phyloP scores from a whole-genome alignment of 2,329 filamentous ascomycete species.

The Alternaria sp. region DNA sequence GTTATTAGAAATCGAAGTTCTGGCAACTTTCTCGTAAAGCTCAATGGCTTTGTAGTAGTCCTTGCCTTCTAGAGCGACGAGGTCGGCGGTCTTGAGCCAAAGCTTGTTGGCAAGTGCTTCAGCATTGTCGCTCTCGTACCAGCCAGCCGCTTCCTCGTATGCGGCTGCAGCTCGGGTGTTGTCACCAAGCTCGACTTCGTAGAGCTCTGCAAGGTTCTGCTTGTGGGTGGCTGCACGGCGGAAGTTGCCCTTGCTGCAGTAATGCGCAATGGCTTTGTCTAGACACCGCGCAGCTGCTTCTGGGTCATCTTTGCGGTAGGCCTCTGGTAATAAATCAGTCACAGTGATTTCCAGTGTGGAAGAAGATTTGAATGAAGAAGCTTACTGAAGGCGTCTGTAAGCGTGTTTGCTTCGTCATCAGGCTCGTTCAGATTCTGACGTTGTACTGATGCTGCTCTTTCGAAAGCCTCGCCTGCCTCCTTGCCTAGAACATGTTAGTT shows the following conservation, averaged over 20 bases:
- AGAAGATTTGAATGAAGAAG: not conserved
- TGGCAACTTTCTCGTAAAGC: slow-evolving; percentile 81
- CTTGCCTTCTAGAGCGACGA: slow-evolving; percentile 81
- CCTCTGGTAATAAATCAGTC: slow-evolving; percentile 58
- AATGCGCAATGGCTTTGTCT: slow-evolving; percentile 81
- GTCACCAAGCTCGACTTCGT: slow-evolving; percentile 82
- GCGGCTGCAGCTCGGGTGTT: slow-evolving; percentile 78
- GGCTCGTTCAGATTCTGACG: slow-evolving; percentile 83
- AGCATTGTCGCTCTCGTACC: slow-evolving; percentile 72
- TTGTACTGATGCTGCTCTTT: slow-evolving; percentile 83
- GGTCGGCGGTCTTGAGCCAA: slow-evolving; percentile 89
- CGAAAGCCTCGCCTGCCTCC: slow-evolving; percentile 87
- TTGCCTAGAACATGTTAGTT: slow-evolving; percentile 64
- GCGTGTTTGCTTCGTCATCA: slow-evolving; percentile 88
- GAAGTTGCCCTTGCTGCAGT: slow-evolving; percentile 89
- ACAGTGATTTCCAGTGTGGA: rapidly evolving
- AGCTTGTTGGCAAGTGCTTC: slow-evolving; percentile 85
- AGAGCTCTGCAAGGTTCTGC: slow-evolving; percentile 86
- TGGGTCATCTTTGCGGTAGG: slow-evolving; percentile 85
- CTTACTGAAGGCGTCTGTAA: slow-evolving; percentile 83
- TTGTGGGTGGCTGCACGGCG: slow-evolving; percentile 89
- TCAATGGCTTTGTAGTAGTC: slow-evolving; percentile 65
- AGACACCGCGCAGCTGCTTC: slow-evolving; percentile 83
- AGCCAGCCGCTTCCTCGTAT: slow-evolving; percentile 85
- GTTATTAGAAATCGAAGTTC: slow-evolving; percentile 82